Percentiles rank a stretch among this genome's conserved stretches.
These are phyloP conservation scores for Raphanus raphanistrum DNA, from an alignment of 345 rosid genomes.

Conservation along the genomic window DNA sequence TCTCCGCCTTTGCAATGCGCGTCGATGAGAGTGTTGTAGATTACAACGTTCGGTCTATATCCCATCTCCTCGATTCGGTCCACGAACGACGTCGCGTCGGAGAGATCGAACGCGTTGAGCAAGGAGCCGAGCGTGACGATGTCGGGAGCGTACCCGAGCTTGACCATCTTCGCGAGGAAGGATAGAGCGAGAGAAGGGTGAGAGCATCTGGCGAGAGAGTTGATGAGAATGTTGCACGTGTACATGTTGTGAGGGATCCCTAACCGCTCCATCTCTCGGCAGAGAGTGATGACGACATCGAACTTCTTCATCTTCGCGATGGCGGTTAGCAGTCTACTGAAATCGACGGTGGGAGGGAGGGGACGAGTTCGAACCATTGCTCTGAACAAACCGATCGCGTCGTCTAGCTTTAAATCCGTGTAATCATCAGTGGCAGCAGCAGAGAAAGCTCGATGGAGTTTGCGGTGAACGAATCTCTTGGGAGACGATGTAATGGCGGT, in stretches of 20 bases:
- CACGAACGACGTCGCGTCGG: neutral
- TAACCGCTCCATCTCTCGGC: neutral
- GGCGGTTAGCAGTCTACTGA: neutral
- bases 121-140: neutral
- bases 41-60: neutral
- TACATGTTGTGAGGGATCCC: neutral
- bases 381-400: neutral
- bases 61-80: neutral
- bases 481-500: neutral
- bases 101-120: neutral
- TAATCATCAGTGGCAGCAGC: neutral
- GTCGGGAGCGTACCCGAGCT: neutral
- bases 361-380: constrained; percentile 6
- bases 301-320: constrained; percentile 8
- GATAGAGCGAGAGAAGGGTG: constrained; percentile 1
- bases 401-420: neutral
- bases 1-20: neutral
- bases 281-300: constrained; percentile 15
- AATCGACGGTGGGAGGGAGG: neutral
- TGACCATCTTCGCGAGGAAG: constrained; percentile 5
- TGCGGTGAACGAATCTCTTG: neutral
- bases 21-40: neutral
- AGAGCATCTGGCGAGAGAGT: neutral
- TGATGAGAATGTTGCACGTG: constrained; percentile 1
- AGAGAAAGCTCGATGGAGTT: neutral